Conservation (phyloP, 169 alveolate species). For the Plasmodium vinckei region DNA sequence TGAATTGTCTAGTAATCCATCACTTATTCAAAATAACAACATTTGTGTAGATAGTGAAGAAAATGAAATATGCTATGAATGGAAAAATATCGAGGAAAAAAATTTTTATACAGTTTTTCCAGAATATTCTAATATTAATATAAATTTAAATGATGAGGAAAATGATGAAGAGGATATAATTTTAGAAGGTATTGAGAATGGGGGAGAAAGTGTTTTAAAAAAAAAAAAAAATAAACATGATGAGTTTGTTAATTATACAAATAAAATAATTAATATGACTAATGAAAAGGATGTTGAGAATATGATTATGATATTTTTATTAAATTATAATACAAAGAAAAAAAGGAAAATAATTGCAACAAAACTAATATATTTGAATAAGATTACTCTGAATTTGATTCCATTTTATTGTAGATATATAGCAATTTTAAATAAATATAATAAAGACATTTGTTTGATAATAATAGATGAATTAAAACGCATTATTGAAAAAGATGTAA, state of each 20-base stretch:
- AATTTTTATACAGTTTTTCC: conserved; percentile 49
- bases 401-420: conserved; percentile 67
- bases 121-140: conserved; percentile 39
- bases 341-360: conserved; percentile 44
- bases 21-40: no score
- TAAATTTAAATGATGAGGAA: conserved; percentile 45
- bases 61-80: conserved; percentile 5
- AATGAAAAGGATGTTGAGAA: conserved; percentile 48
- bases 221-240: conserved; percentile 6
- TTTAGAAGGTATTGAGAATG: neutral
- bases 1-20: neutral
- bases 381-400: conserved; percentile 11
- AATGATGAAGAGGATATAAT: conserved; percentile 12
- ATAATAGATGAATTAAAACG: conserved; percentile 40
- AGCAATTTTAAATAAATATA: conserved; percentile 46
- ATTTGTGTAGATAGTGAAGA: neutral
- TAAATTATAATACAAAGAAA: conserved; percentile 58
- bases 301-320: conserved; percentile 37
- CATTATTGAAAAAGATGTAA: conserved; percentile 36
- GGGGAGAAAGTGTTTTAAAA: neutral
- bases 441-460: conserved; percentile 18
- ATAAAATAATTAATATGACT: conserved; percentile 39
- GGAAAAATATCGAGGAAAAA: conserved; percentile 51
- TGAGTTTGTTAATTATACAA: conserved; percentile 20
- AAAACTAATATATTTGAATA: conserved; percentile 27